These are phyloP conservation scores for Nitzschia palea DNA, from an alignment of 108 stramenopile species.

Conservation along the genomic window DNA sequence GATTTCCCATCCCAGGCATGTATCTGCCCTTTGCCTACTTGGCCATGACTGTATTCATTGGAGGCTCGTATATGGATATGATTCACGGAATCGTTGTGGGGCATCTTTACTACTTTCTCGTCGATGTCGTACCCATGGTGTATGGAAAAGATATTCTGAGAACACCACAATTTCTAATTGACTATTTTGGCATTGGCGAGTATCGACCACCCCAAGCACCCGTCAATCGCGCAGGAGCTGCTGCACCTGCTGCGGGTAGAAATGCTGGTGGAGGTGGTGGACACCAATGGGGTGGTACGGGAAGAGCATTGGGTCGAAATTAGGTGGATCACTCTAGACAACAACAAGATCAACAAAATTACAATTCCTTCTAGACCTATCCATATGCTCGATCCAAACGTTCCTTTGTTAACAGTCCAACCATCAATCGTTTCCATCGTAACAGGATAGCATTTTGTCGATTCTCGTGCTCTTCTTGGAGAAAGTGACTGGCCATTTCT, in stretches of 20 bases:
- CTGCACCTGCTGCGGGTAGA: conserved; percentile 24
- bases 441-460: conserved; percentile 43
- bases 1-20: conserved; percentile 76
- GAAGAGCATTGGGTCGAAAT: conserved; percentile 22
- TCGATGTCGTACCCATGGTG: conserved; percentile 81
- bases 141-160: conserved; percentile 80
- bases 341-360: not conserved
- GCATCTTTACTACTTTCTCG: conserved; percentile 89
- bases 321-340: not conserved
- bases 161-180: conserved; percentile 86
- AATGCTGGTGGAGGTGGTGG: conserved; percentile 39
- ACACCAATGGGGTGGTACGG: conserved; percentile 27
- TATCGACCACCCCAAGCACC: conserved; percentile 57
- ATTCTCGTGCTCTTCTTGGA: conserved; percentile 51
- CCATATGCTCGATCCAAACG: conserved; percentile 79
- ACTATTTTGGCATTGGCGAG: conserved; percentile 75
- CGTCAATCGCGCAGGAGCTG: not conserved
- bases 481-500: conserved; percentile 59
- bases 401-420: conserved; percentile 68
- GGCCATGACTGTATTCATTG: conserved; percentile 74
- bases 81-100: conserved; percentile 78
- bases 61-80: conserved; percentile 55
- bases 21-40: conserved; percentile 85
- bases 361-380: not conserved
- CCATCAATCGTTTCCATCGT: conserved; percentile 77